Evolutionary conservation across 169 alveolate genomes (phyloP), one percentile per base, ranked within the genome.

Genomic region (Plasmodium sp.): DNA sequence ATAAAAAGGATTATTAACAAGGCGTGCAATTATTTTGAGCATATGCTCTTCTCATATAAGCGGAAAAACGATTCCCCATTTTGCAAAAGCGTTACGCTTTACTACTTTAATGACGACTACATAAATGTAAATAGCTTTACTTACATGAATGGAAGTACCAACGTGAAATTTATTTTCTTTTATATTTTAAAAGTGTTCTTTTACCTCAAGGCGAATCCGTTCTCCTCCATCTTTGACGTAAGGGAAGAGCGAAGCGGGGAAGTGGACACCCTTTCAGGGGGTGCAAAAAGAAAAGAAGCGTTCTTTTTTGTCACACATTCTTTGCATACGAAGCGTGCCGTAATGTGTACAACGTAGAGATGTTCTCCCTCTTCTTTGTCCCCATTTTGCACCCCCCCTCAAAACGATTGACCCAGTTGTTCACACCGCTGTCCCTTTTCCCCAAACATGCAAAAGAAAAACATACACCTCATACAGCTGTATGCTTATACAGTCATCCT

Each of bases 181-280:
- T 88, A 88, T 56, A 80, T 88, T 51, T 45, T 88, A 31, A 88
- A 88, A 58, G 51, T 88, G 10, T 88, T 79, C 56, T 88, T 88
- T 27, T 88, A 88, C 39, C 51, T 88, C 62, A 88, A 88, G 56
- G 83, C 72, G 7, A 88, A 88, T 43, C 94, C 94, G 18, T 88
- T 79, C 45, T 79, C 91, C 45, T 79, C 94, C 56, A 88, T 88
- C 33, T 88, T 88, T 81, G 94, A 88, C 83, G 94, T 88, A 88
- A 88, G 86, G 33, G 58, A 18, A 31, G 73, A 74, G 62, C 5
- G 81, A 48, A 43, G 45, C 73, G 34, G 5, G 39, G 67, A 83
- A 54, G 3, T 83, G 56, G 31, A 75, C 31, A 75, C 54, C 54
- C 33, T 34, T 75, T 18, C 22, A 75, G n/a, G 45, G 56, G 48